These are phyloP conservation scores for Lomentospora prolificans DNA, from an alignment of 2,329 filamentous ascomycete species.

Conservation along the genomic window DNA sequence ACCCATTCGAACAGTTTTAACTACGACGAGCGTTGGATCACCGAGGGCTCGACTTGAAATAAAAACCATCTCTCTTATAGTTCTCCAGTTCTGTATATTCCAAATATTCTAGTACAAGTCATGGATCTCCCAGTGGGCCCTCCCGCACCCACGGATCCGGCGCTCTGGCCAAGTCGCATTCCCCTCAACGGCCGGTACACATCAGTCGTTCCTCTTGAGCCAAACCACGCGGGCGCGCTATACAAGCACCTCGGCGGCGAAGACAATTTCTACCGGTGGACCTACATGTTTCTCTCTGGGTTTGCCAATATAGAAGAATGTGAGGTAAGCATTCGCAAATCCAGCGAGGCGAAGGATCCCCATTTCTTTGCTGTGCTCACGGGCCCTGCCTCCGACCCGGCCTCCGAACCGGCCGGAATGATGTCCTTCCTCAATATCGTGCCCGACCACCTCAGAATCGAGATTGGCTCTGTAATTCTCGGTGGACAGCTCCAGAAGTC, in stretches of 20 bases:
- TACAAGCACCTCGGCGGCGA: conserved; percentile 23
- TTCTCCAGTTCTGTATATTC: neutral
- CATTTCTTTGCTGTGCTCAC: conserved; percentile 36
- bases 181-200: conserved; percentile 21
- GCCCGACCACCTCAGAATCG: conserved; percentile 35
- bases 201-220: conserved; percentile 19
- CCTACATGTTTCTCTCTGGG: conserved; percentile 21
- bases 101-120: neutral
- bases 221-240: conserved; percentile 18
- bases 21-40: too few species aligned
- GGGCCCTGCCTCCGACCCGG: conserved; percentile 13
- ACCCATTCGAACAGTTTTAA: too few species aligned
- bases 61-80: neutral
- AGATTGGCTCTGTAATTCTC: conserved; percentile 48
- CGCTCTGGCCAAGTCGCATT: conserved; percentile 12
- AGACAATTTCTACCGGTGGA: conserved; percentile 23
- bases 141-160: conserved; percentile 11
- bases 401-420: conserved; percentile 28
- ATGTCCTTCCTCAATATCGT: conserved; percentile 36
- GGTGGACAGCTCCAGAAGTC: conserved; percentile 40
- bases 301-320: conserved; percentile 15
- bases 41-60: neutral
- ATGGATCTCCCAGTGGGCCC: conserved; percentile 12
- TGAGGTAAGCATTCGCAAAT: conserved; percentile 13
- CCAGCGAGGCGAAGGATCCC: conserved; percentile 21